A percentile compares a stretch with the other conserved stretches of the same genome.
phyloP scores from a whole-genome alignment of 2,329 filamentous ascomycete genomes.

The Tricladium varicosporioides region DNA sequence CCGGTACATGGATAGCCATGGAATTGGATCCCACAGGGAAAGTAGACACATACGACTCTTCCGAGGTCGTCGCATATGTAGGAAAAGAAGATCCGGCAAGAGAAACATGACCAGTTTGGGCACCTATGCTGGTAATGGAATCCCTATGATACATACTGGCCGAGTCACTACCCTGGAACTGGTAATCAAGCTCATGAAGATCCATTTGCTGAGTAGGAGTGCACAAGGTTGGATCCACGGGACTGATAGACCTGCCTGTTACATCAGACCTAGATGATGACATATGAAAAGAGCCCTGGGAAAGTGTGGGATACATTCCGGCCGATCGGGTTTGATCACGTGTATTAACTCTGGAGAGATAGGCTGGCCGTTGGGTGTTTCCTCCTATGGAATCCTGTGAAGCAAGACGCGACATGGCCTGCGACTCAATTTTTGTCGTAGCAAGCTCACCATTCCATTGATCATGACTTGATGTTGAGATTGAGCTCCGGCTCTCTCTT shows the following conservation, averaged over 20 bases:
- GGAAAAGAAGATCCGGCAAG: slow-evolving; percentile 23
- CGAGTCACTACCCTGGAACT: slow-evolving; percentile 29
- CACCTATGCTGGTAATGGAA: slow-evolving; percentile 21
- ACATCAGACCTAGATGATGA: slow-evolving; percentile 33
- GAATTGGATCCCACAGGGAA: slow-evolving; percentile 21
- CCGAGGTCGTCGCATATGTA: slow-evolving; percentile 24
- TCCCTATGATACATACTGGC: slow-evolving; percentile 25
- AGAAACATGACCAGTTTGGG: slow-evolving; percentile 19
- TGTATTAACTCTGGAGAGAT: slow-evolving; percentile 24
- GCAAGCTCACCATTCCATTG: slow-evolving; percentile 29
- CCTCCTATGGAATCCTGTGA: slow-evolving; percentile 32
- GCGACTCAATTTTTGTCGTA: slow-evolving; percentile 25
- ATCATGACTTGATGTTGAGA: slow-evolving; percentile 18
- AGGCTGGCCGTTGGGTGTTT: slow-evolving; percentile 26
- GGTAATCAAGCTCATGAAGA: slow-evolving; percentile 29
- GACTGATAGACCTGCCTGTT: slow-evolving; percentile 32
- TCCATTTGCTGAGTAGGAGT: slow-evolving; percentile 31
- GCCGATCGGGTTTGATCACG: slow-evolving; percentile 31
- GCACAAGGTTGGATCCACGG: slow-evolving; percentile 28
- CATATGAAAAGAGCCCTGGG: slow-evolving; percentile 32
- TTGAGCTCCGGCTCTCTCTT: slow-evolving; percentile 17
- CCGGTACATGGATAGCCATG: slow-evolving; percentile 22
- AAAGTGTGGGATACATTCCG: slow-evolving; percentile 27
- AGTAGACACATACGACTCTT: slow-evolving; percentile 22
- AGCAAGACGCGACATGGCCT: slow-evolving; percentile 29